Conservation (phyloP, 106 monocot genomes). For the Dendrobium nobile region DNA sequence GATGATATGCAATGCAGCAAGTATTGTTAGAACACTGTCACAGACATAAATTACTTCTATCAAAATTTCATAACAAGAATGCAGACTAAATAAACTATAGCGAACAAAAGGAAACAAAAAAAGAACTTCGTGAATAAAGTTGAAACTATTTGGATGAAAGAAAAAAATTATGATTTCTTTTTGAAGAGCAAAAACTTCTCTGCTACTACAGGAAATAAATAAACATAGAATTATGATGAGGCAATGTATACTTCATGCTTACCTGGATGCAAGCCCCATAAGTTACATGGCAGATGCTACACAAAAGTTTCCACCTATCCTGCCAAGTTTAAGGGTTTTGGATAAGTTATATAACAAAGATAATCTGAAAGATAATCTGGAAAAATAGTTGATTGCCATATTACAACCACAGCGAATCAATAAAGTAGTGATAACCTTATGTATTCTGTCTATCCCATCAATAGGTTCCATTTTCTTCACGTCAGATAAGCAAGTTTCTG, state of each 20-base stretch:
- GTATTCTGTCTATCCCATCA: conserved; percentile 84
- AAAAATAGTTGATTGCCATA: neutral
- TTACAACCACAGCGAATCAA: neutral
- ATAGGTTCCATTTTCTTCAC: conserved; percentile 97
- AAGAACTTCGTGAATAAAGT: neutral
- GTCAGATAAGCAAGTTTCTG: conserved; percentile 91
- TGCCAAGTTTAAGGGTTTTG: conserved; percentile 12
- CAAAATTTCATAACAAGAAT: neutral
- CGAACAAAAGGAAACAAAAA: neutral
- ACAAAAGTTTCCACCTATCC: conserved; percentile 97
- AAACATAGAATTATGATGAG: neutral
- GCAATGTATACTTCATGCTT: neutral
- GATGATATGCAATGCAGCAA: conserved; percentile 92
- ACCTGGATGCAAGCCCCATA: conserved; percentile 99
- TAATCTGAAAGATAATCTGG: neutral
- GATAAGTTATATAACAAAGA: conserved; percentile 11
- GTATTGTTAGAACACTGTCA: conserved; percentile 79
- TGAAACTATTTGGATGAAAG: no score
- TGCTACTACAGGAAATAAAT: neutral
- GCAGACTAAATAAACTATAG: no score
- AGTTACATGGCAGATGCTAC: conserved; percentile 91
- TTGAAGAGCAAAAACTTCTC: neutral
- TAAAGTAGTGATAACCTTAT: conserved; percentile 51
- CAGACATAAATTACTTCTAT: conserved; percentile 4
- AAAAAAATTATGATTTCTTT: neutral